Evolutionary conservation across 345 rosid species (phyloP), one percentile per base, ranked within the genome.

Genomic region (Dipteronia sinensis): DNA sequence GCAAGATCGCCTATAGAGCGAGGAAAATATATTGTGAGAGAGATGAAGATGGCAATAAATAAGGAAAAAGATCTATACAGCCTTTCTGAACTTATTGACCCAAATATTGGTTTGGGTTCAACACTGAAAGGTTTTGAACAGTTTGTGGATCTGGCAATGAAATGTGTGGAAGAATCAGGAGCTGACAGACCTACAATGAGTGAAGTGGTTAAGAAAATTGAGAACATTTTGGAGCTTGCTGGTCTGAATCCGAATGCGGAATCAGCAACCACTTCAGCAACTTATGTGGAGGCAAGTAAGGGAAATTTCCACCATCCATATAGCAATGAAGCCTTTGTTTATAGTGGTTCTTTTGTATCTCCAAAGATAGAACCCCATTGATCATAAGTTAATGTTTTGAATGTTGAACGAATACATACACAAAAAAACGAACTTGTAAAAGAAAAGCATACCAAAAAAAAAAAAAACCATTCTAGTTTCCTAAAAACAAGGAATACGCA

Each of bases 151-250:
- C 19, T 93, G 19, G 91, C 97, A 61, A 65, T 91, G 85, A 80
- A 75, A 56, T 90, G 97, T 46, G 93, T 92, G 13, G 88, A 86
- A 38, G 93, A 88, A 67, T 79, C 84, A 8, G 90, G 90, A 56
- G 82, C 71, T 0, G 81, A 80, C 7, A 78, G 98, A 79, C 98
- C 97, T 68, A 74, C 90, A 1, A 90, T 90, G 97, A 85, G 95
- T 55, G 94, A 92, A 42, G 93, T 85, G 59, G 93, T 87, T n/a
- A 92, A 87, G 73, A 91, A 86, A 87, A 89, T 94, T 11, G 98
- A 94, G 79, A 83, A 31, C 74, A 88, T 90, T 65, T 79, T 92
- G 93, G 81, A 86, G 78, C 72, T 82, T 40, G 89, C 90, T 1
- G 93, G 98, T 8, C 17, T 88, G 78, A 86, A 88, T 47, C 90